Percentiles rank a stretch among this genome's conserved stretches.
Conservation (phyloP, 768 basidiomycete species). For the Leccinum rimulosum region DNA sequence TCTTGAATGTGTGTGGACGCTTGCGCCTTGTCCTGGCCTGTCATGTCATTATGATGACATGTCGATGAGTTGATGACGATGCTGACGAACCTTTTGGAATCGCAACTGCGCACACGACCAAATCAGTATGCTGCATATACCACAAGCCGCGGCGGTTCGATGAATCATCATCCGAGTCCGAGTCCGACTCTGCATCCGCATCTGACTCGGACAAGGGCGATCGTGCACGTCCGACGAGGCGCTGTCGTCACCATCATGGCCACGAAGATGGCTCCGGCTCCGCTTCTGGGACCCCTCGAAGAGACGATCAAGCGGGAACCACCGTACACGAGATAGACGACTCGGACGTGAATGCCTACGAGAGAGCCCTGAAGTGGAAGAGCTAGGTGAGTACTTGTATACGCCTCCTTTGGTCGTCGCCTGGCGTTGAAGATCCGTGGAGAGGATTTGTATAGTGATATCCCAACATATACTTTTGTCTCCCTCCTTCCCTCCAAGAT, state of each 20-base stretch:
- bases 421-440: not conserved
- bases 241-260: not conserved
- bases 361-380: conserved; percentile 35
- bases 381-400: conserved; percentile 5
- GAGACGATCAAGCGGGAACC: conserved; percentile 7
- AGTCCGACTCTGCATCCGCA: conserved; percentile 34
- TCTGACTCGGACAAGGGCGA: conserved; percentile 23
- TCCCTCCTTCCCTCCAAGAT: no score
- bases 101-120: not conserved
- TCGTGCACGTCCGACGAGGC: conserved; percentile 13
- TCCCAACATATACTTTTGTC: not conserved
- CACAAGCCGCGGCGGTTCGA: conserved; percentile 79
- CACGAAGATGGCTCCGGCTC: not conserved
- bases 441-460: not conserved
- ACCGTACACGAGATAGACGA: conserved; percentile 20
- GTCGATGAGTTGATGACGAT: not conserved
- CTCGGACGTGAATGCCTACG: conserved; percentile 49
- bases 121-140: conserved; percentile 93
- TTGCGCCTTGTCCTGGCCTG: not conserved
- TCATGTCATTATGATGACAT: no score
- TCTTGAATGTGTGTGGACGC: not conserved
- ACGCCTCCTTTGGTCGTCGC: not conserved
- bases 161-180: conserved; percentile 71
- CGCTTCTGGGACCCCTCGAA: not conserved
- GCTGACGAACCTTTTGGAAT: not conserved